A percentile compares a stretch with the other conserved stretches of the same genome.
phyloP scores from a whole-genome alignment of 306 rosid genomes.

The Inga leiocalycina region DNA sequence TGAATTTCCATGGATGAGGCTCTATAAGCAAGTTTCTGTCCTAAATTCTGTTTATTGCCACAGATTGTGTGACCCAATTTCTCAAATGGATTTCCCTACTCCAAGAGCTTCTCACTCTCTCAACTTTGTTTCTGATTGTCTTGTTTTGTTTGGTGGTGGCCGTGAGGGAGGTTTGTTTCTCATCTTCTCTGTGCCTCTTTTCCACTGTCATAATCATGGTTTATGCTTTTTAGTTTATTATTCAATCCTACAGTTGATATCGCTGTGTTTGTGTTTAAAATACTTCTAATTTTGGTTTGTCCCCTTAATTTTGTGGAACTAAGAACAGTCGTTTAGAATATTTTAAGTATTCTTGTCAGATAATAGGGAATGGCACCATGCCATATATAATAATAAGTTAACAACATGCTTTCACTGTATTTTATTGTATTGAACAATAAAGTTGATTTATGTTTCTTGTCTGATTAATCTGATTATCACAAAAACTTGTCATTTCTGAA shows the following conservation, averaged over 20 bases:
- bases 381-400: neutral
- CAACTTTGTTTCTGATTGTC: slow-evolving; percentile 78
- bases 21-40: slow-evolving; percentile 64
- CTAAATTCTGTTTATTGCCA: slow-evolving; percentile 62
- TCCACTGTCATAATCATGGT: slow-evolving; percentile 15
- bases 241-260: neutral
- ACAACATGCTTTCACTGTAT: slow-evolving; percentile 4
- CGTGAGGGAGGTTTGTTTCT: slow-evolving; percentile 85
- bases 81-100: slow-evolving; percentile 53
- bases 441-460: slow-evolving; percentile 28
- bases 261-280: neutral
- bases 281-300: slow-evolving; percentile 9
- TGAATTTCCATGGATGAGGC: slow-evolving; percentile 72
- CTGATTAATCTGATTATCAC: slow-evolving; percentile 7
- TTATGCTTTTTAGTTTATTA: slow-evolving; percentile 10
- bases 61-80: slow-evolving; percentile 47
- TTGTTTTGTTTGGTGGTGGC: slow-evolving; percentile 90
- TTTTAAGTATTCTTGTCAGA: neutral
- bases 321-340: slow-evolving; percentile 19
- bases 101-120: slow-evolving; percentile 98
- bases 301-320: slow-evolving; percentile 17
- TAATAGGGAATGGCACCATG: slow-evolving; percentile 9
- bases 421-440: slow-evolving; percentile 21
- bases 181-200: neutral
- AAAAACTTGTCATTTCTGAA: neutral